Conservation (phyloP, 805 yeast genomes). For the Yarrowia deformans region DNA sequence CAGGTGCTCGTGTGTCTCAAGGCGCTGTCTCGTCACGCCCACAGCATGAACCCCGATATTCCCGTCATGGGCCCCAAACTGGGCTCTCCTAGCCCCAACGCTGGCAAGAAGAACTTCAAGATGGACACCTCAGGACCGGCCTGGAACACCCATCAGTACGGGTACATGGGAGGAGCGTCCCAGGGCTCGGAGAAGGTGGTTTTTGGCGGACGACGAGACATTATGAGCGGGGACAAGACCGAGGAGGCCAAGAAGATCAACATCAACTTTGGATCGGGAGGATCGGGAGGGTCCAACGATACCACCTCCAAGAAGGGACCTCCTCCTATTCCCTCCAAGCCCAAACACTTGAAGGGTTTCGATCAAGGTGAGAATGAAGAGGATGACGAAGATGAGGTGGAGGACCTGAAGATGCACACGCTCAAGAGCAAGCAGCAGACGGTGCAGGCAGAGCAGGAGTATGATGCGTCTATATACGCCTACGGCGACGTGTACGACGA, state of each 20-base stretch:
- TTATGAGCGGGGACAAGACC: constrained; percentile 45
- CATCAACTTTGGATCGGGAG: constrained; percentile 13
- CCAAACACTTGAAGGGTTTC: constrained; percentile 39
- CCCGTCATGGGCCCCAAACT: constrained; percentile 68
- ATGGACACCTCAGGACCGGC: constrained; percentile 59
- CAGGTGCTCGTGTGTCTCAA: constrained; percentile 78
- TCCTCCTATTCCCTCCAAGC: constrained; percentile 42
- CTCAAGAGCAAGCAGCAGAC: constrained; percentile 14
- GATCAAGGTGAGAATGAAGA: constrained; percentile 38
- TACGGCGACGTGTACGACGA: constrained; percentile 60
- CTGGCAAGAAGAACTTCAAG: constrained; percentile 56
- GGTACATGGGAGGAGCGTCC: constrained; percentile 65
- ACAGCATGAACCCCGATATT: constrained; percentile 59
- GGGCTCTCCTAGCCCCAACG: constrained; percentile 56
- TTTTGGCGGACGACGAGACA: constrained; percentile 61
- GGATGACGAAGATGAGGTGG: constrained; percentile 14
- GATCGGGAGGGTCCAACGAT: too few relatives aligned
- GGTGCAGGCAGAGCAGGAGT: constrained; percentile 2
- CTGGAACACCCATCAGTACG: constrained; percentile 69
- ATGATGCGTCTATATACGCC: constrained; percentile 47
- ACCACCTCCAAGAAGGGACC: constrained; percentile 38
- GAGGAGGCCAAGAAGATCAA: constrained; percentile 24
- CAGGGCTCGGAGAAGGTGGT: constrained; percentile 62
- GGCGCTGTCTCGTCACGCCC: constrained; percentile 73
- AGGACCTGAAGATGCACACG: not conserved